phyloP scores from a whole-genome alignment of 306 rosid species.

The Ammopiptanthus mongolicus region DNA sequence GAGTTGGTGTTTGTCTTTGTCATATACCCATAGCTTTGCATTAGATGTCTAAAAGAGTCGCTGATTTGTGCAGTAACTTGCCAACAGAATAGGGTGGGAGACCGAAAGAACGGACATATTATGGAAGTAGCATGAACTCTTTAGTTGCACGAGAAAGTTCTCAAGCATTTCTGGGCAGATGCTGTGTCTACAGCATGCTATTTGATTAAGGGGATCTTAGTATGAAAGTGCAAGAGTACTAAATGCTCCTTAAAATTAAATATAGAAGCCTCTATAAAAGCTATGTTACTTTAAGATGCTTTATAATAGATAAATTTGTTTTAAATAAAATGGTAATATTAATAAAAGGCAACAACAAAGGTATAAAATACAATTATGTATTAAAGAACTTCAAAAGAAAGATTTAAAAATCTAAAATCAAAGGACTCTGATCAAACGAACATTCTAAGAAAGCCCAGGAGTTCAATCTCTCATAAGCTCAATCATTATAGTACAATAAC shows the following conservation, averaged over 20 bases:
- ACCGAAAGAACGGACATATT: not conserved
- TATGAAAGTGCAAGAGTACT: not conserved
- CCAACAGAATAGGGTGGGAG: not conserved
- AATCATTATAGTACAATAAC: not conserved
- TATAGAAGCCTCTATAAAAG: not conserved
- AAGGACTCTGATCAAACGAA: not conserved
- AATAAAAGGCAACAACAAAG: not conserved
- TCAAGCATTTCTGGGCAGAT: not conserved
- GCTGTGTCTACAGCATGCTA: not conserved
- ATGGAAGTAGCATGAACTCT: not conserved
- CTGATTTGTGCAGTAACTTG: not conserved
- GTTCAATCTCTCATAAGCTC: slow-evolving; percentile 8
- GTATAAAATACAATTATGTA: not conserved
- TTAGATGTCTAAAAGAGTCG: not conserved
- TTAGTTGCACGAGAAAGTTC: slow-evolving; percentile 15
- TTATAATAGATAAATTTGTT: not conserved
- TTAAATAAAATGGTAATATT: not conserved
- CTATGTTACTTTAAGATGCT: not conserved
- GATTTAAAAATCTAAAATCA: not conserved
- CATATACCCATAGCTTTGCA: not conserved
- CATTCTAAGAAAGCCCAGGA: not conserved
- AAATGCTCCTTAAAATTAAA: not conserved
- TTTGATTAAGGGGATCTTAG: not conserved
- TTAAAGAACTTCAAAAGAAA: slow-evolving; percentile 1
- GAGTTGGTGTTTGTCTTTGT: slow-evolving; percentile 1